phyloP scores from a whole-genome alignment of 208 protist genomes.

The Crithidia brevicula region DNA sequence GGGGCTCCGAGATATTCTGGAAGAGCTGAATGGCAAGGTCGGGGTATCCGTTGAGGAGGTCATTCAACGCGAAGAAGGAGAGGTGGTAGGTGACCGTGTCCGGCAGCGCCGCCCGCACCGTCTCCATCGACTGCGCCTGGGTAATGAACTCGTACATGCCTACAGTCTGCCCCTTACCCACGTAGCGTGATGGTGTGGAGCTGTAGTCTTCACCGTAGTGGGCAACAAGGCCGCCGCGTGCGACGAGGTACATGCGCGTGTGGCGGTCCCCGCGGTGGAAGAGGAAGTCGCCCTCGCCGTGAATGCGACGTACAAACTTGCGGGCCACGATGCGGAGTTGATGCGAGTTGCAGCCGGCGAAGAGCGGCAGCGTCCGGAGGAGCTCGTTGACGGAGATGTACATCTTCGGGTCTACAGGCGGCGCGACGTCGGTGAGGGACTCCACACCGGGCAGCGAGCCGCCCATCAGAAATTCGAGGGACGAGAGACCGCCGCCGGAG shows the following conservation, averaged over 20 bases:
- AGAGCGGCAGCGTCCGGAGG: constrained; percentile 69
- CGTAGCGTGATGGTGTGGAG: constrained; percentile 58
- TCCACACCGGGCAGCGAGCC: constrained; percentile 86
- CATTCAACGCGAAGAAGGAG: constrained; percentile 67
- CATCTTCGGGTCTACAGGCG: constrained; percentile 31
- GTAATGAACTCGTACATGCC: constrained; percentile 88
- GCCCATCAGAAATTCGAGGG: constrained; percentile 98
- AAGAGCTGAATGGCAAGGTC: constrained; percentile 80
- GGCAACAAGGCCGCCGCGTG: constrained; percentile 64
- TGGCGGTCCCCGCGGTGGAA: constrained; percentile 64
- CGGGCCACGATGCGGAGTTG: constrained; percentile 59
- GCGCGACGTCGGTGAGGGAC: constrained; percentile 73
- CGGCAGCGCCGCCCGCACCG: constrained; percentile 66
- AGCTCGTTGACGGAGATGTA: constrained; percentile 65
- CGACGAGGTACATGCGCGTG: constrained; percentile 69
- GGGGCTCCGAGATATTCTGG: constrained; percentile 77
- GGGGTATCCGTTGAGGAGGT: constrained; percentile 74
- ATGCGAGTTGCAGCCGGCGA: constrained; percentile 75
- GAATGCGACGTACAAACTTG: constrained; percentile 66
- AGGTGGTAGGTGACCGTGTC: constrained; percentile 84
- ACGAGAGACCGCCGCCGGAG: constrained; percentile 97
- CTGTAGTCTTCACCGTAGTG: constrained; percentile 53
- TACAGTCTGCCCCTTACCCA: constrained; percentile 63
- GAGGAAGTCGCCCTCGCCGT: constrained; percentile 78
- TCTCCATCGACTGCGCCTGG: constrained; percentile 64